Percentiles rank a stretch among this genome's conserved stretches.
Evolutionary conservation across 345 rosid genomes (phyloP).

Genomic region (Aquilaria yunnanensis): DNA sequence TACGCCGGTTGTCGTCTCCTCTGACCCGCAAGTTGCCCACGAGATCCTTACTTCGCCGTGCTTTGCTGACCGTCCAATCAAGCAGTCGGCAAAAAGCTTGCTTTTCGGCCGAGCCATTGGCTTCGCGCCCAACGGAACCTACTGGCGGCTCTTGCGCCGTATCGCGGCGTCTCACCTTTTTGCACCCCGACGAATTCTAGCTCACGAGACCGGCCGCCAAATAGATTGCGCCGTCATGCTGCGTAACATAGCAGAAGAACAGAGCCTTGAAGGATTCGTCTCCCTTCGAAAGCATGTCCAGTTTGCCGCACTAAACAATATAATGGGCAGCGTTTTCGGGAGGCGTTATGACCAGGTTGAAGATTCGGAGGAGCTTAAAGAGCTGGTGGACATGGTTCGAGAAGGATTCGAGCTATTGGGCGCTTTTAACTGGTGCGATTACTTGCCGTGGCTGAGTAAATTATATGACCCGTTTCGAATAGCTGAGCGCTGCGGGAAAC

Average conservation of each 20-base stretch:
- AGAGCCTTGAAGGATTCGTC: slow-evolving; percentile 32
- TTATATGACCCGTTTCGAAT: slow-evolving; percentile 55
- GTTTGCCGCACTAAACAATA: slow-evolving; percentile 65
- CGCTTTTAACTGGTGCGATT: slow-evolving; percentile 76
- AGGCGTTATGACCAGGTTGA: slow-evolving; percentile 33
- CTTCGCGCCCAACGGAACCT: slow-evolving; percentile 77
- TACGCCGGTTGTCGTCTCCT: slow-evolving; percentile 62
- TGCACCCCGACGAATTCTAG: slow-evolving; percentile 52
- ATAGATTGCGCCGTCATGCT: slow-evolving; percentile 48
- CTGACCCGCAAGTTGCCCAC: slow-evolving; percentile 57
- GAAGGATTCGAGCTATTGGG: slow-evolving; percentile 90
- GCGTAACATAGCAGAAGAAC: slow-evolving; percentile 32
- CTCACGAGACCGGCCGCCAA: slow-evolving; percentile 58
- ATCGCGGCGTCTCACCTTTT: slow-evolving; percentile 80
- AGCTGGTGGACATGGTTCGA: slow-evolving; percentile 47
- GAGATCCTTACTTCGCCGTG: slow-evolving; percentile 64
- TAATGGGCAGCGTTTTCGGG: slow-evolving; percentile 91
- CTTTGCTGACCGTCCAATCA: slow-evolving; percentile 85
- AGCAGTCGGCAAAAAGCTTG: slow-evolving; percentile 68
- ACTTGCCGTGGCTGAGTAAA: slow-evolving; percentile 55
- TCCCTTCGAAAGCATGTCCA: slow-evolving; percentile 61
- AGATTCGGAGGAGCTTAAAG: slow-evolving; percentile 35
- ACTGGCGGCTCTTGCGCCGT: slow-evolving; percentile 74
- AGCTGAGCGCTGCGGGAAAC: slow-evolving; percentile 54
- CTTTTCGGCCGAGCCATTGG: slow-evolving; percentile 93